These are phyloP conservation scores for Crucibulum laeve DNA, from an alignment of 768 basidiomycete species.

Conservation along the genomic window DNA sequence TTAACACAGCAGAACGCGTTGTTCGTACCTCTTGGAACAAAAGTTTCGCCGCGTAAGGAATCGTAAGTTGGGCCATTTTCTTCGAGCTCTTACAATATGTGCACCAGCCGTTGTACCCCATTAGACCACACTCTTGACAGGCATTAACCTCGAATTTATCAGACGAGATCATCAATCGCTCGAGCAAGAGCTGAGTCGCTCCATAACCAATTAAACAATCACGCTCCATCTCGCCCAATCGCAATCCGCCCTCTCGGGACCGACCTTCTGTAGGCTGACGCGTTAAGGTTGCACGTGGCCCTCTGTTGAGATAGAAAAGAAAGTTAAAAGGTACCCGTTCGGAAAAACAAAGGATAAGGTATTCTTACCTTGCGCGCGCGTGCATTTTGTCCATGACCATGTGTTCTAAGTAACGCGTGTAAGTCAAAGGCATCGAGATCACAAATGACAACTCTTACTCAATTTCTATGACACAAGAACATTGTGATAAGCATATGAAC, in stretches of 20 bases:
- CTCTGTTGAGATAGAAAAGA: constrained; percentile 40
- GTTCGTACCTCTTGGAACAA: constrained; percentile 79
- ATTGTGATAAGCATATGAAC: constrained; percentile 8
- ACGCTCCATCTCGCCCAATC: constrained; percentile 98
- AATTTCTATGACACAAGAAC: constrained; percentile 62
- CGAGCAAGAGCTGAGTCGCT: constrained; percentile 93
- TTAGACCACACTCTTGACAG: constrained; percentile 89
- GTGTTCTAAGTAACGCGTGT: constrained; percentile 53
- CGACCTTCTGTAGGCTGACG: constrained; percentile 98
- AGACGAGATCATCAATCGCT: constrained; percentile 98
- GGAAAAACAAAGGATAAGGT: constrained; percentile 11
- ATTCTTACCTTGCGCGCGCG: constrained; percentile 88
- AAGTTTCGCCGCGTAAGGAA: constrained; percentile 94
- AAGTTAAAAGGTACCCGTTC: constrained; percentile 4
- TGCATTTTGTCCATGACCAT: constrained; percentile 99
- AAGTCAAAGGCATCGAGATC: constrained; percentile 6
- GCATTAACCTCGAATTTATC: constrained; percentile 98
- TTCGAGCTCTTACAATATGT: constrained; percentile 98
- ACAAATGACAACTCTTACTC: constrained; percentile 50
- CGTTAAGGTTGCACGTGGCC: constrained; percentile 93
- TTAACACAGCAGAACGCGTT: constrained; percentile 2
- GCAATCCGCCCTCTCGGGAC: constrained; percentile 94
- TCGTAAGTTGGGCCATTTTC: constrained; percentile 90
- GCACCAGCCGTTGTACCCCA: constrained; percentile 96
- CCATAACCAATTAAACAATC: constrained; percentile 98